phyloP scores from a whole-genome alignment of 2,329 filamentous ascomycete genomes.

The Mollisia scopiformis region DNA sequence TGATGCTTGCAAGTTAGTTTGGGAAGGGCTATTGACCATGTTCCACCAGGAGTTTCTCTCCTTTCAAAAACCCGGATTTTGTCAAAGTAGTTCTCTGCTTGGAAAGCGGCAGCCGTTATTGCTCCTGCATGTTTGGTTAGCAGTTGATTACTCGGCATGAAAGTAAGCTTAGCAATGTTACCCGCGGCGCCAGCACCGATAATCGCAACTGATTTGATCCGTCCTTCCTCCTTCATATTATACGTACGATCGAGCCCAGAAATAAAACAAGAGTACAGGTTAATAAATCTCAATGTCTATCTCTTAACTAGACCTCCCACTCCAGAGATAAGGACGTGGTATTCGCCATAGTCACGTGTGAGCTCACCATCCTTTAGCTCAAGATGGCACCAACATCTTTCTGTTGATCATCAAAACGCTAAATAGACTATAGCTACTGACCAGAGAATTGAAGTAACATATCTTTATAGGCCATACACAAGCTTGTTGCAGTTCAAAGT shows the following conservation, averaged over 20 bases:
- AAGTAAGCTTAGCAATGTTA: slow-evolving; percentile 22
- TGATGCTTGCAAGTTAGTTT: slow-evolving; percentile 29
- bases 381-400: too few species aligned
- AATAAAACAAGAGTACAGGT: too few species aligned
- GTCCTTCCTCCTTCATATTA: background rate
- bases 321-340: background rate
- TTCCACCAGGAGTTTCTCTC: slow-evolving; percentile 59
- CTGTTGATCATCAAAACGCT: too few species aligned
- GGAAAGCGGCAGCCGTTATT: slow-evolving; percentile 49
- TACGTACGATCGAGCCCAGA: background rate
- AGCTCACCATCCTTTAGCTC: background rate
- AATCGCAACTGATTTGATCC: slow-evolving; percentile 45
- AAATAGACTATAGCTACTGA: too few species aligned
- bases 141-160: background rate
- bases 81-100: slow-evolving; percentile 60
- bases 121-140: slow-evolving; percentile 43
- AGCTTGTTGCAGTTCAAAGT: too few species aligned
- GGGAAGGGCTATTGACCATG: slow-evolving; percentile 46
- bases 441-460: too few species aligned
- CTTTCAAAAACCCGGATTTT: slow-evolving; percentile 63
- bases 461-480: too few species aligned
- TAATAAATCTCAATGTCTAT: background rate
- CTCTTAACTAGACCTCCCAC: background rate
- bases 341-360: background rate
- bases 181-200: slow-evolving; percentile 48